A percentile compares a stretch with the other conserved stretches of the same genome.
Evolutionary conservation across 139 green algal genomes (phyloP).

Genomic region (Bryopsis sp.): DNA sequence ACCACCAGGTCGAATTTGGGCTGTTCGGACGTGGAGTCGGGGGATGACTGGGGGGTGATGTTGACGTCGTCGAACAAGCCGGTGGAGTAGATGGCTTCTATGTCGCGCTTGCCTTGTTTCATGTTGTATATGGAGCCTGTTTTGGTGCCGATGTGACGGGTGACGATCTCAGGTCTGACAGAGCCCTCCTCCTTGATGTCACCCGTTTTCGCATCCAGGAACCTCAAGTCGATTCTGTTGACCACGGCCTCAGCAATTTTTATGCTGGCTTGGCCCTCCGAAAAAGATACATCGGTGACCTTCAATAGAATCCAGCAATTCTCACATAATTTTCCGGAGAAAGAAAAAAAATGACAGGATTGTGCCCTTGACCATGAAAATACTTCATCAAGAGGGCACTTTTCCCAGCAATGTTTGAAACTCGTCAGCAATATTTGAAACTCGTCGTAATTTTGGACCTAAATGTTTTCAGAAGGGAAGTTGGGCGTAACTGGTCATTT

Average conservation of each 20-base stretch:
- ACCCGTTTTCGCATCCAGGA: constrained; percentile 61
- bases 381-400: background rate
- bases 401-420: background rate
- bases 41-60: constrained; percentile 46
- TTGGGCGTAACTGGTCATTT: too few species aligned
- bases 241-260: constrained; percentile 66
- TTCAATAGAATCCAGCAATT: too few species aligned
- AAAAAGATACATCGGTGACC: background rate
- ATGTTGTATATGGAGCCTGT: constrained; percentile 62
- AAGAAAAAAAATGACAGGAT: too few species aligned
- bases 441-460: too few species aligned
- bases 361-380: background rate
- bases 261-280: constrained; percentile 19
- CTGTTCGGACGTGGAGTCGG: background rate
- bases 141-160: constrained; percentile 55
- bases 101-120: constrained; percentile 62
- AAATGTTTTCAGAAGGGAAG: too few species aligned
- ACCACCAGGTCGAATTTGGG: constrained; percentile 72
- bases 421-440: background rate
- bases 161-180: constrained; percentile 68
- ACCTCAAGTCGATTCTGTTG: constrained; percentile 55
- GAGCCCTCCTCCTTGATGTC: constrained; percentile 44
- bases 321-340: too few species aligned
- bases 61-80: constrained; percentile 93
- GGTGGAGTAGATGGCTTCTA: constrained; percentile 83